These are phyloP conservation scores for Strobilomyces confusus DNA, from an alignment of 768 basidiomycete species.

Conservation along the genomic window DNA sequence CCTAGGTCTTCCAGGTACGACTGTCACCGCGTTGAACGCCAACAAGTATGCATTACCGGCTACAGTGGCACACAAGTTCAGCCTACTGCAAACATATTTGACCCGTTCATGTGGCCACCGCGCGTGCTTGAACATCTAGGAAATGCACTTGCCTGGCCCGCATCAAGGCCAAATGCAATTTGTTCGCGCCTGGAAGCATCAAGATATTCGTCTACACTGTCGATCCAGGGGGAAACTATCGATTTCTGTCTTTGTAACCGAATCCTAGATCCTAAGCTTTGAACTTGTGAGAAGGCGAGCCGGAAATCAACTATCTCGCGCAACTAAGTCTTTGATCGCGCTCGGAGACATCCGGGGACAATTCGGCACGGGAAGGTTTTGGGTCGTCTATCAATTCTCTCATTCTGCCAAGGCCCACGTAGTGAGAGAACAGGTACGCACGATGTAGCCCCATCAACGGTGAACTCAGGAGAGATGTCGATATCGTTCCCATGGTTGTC, in stretches of 20 bases:
- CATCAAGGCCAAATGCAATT: not conserved
- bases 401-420: not conserved
- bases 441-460: constrained; percentile 12
- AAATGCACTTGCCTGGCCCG: constrained; percentile 9
- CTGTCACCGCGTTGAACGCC: not conserved
- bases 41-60: not conserved
- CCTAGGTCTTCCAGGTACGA: not conserved
- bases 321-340: constrained; percentile 9
- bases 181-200: not conserved
- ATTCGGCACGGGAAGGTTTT: constrained; percentile 22
- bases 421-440: constrained; percentile 6
- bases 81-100: not conserved
- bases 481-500: constrained; percentile 24
- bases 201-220: not conserved
- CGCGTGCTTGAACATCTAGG: not conserved
- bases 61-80: not conserved
- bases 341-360: constrained; percentile 13
- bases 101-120: not conserved
- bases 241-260: not conserved
- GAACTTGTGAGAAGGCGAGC: not conserved
- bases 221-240: not conserved
- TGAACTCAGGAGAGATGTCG: constrained; percentile 23
- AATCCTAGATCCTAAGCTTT: not conserved
- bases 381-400: constrained; percentile 15
- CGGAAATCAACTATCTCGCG: constrained; percentile 5